These are phyloP conservation scores for maize (Zea mays) DNA, from an alignment of 176 grass and related monocot species.

Conservation along the genomic window Zm-B73-REFERENCE-NAM-5.0 NC_050104.1:26081001-26081500, in stretches of 20 bases:
- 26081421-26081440: conserved; percentile 74
- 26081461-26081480: conserved; percentile 71
- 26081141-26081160: background rate
- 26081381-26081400: conserved; percentile 91
- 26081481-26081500: conserved; percentile 91
- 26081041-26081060: background rate
- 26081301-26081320: conserved; percentile 96
- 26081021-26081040: background rate
- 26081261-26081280: background rate
- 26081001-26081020: background rate
- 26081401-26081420: conserved; percentile 98
- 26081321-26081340: conserved; percentile 81
- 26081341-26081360: conserved; percentile 71
- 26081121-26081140: background rate
- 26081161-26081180: background rate
- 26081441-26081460: conserved; percentile 76
- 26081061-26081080: background rate
- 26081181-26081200: background rate
- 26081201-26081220: background rate
- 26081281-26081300: conserved; percentile 56
- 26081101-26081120: background rate
- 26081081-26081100: background rate
- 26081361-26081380: conserved; percentile 94
- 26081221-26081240: background rate
- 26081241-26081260: conserved; percentile 1